Evolutionary conservation across 208 protist genomes (phyloP), one percentile per base, ranked within the genome.

Genomic region (Trichomonas vaginalis): DNA sequence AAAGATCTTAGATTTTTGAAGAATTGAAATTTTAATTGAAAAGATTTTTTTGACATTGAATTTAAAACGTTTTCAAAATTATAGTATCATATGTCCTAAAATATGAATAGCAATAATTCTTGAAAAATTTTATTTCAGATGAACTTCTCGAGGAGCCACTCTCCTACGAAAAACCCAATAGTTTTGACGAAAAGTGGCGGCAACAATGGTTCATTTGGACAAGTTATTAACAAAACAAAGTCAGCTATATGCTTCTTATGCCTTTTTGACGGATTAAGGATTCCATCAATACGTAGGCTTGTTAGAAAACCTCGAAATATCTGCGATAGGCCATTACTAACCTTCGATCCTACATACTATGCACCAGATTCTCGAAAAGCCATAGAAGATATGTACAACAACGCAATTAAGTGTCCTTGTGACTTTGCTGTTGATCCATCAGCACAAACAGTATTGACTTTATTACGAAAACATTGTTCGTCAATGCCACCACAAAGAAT

Each of bases 371-470:
- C 86, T 35, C 48, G 14, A 92, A 17, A 48, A 51, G 86, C 86
- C n/a, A 39, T 92, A 17, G 46, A 51, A 48, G 45, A 92, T 35
- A 23, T 56, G 3, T 92, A 92, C 37, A 35, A 27, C 10, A 48
- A 51, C 45, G 42, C 40, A 39, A 9, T 92, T 35, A 39, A 92
- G 35, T 51, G 40, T 15, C 86, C 86, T 21, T 51, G 86, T 47
- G 86, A 92, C 42, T 48, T 92, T 51, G 45, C 45, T 17, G 86
- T 92, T 49, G 86, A 92, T 92, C 86, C 86, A 92, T 51, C 45
- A 2, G 86, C 45, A 10, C 45, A 92, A 47, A 92, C 86, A 92
- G 86, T 92, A 15, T 39, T 92, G 9, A 45, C 12, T 17, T 15
- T 92, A 47, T 15, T 92, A 14, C 23, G 45, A 51, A 92, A 51